Evolutionary conservation across 768 basidiomycete species (phyloP), one percentile per base, ranked within the genome.

Genomic region (Leucocoprinus leucothites): DNA sequence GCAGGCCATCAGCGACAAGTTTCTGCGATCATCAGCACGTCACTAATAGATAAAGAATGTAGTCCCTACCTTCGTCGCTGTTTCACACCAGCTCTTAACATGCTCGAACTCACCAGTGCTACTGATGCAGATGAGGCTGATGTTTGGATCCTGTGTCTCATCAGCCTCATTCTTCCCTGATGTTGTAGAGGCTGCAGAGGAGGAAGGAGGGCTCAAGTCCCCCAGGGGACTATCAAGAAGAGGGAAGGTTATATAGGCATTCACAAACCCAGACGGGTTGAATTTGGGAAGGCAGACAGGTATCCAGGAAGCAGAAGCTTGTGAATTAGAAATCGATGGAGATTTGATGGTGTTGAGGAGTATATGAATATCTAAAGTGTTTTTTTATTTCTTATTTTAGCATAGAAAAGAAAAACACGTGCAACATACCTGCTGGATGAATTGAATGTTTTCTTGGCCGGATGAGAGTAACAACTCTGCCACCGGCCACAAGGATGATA

Each of bases 221-320:
- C 60, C 51, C 4, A 43, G 53, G 2, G 63, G 65, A 34, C 73
- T 69, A 50, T 76, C 74, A 57, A 74, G 79, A 41, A 80, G 77
- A 24, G 87, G 67, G 66, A 89, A 92, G 2, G 83, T 81, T 41
- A 98, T 81, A 63, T 95, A 97, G 11, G 92, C 89, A 67, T 99
- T 93, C 24, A 96, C 85, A 69, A 98, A 98, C 1, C 88, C 88
- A 3, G 84, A 72, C 0, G 91, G 77, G 64, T 98, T 93, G 76
- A 91, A 98, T 68, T 94, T 94, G 0, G 97, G 96, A 2, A 99
- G 80, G 67, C 97, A 98, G 45, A 99, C 82, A 2, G 97, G 97
- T 7, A 98, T 81, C 93, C 94, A 99, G 5, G 89, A 88, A 13
- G 94, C 89, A 6, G 93, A 77, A 5, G 86, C 87, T 8, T 86